Base-by-base conservation (phyloP, 768 basidiomycete species). In the Suillus plorans region DNA sequence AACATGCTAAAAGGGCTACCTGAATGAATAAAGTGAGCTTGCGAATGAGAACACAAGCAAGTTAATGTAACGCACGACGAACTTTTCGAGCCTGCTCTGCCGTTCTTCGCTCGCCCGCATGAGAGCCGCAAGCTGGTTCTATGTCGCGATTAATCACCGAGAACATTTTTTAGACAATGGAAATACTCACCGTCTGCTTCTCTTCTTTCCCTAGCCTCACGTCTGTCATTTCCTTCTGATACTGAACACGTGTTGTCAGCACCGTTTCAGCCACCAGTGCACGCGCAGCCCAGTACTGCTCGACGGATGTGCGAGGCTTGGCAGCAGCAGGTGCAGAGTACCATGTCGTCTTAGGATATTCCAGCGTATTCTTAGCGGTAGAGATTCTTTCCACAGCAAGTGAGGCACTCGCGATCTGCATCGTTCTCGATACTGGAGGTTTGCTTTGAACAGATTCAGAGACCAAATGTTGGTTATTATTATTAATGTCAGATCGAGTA, bases 231-330 rank as follows among this genome's bases (percentile, higher is more conserved):
- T 89, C 87, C 13, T 73, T 72, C 50, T 82, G 80, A 70, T 89
- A 86, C 22, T 71, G 74, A 39, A 78, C 77, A 45, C 80, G 80
- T 31, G 83, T 84, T 0, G 80, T 74, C 3, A 91, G 78, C 45
- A 88, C 73, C 3, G 86, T 82, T 71, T 92, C 90, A 1, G 89
- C 89, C 4, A 84, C 80, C 28, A 89, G 68, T 4, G 90, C 89
- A 4, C 90, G 84, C 18, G 83, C 77, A 34, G 86, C 86, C 90
- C 90, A 91, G 69, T 89, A 89, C 65, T 84, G 85, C 68, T 87
- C 87, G 2, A 72, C 70, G 16, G 61, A 63, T 14, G 77, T 74
- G 47, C 64, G 71, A 42, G 79, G 77, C 3, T 61, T 64, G 39
- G 68, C 66, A 39, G 58, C 57, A n/a, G 49, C 45, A 20, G 74